A percentile compares a stretch with the other conserved stretches of the same genome.
phyloP scores from a whole-genome alignment of 78 protist species.

The Dictyostelium intermedium region DNA sequence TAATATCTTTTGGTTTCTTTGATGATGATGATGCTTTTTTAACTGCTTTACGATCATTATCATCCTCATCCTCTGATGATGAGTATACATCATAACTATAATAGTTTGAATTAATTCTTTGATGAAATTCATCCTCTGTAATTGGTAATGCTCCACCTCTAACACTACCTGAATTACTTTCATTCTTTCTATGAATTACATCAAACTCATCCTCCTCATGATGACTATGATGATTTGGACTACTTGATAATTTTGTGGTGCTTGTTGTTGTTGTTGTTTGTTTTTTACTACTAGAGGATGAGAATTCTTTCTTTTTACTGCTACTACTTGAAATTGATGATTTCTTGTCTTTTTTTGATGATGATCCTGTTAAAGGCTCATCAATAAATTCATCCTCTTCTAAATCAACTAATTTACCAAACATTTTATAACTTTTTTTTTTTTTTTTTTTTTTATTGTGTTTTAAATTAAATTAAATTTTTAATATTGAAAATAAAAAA shows the following conservation, averaged over 20 bases:
- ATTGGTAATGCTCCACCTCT: background rate
- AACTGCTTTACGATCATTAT: background rate
- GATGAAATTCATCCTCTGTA: constrained; percentile 6
- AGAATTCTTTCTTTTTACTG: background rate
- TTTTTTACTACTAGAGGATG: background rate
- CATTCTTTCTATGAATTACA: constrained; percentile 1
- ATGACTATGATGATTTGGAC: background rate
- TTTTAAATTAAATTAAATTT: background rate
- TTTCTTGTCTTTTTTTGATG: background rate
- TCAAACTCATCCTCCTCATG: background rate
- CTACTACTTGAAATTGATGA: background rate
- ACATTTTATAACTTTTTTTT: background rate
- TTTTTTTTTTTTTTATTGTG: background rate
- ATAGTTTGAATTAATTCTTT: background rate
- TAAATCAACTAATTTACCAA: constrained; percentile 19
- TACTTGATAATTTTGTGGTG: background rate
- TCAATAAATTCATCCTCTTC: constrained; percentile 16
- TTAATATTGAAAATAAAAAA: background rate
- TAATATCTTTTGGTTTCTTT: background rate
- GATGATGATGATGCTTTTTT: background rate
- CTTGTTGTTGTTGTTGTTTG: background rate
- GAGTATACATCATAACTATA: background rate
- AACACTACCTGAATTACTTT: background rate
- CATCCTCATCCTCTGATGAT: constrained; percentile 5
- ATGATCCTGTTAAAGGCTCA: background rate